Evolutionary conservation across 179 eudicot genomes (phyloP).

Genomic region (Dionaea muscipula): DNA sequence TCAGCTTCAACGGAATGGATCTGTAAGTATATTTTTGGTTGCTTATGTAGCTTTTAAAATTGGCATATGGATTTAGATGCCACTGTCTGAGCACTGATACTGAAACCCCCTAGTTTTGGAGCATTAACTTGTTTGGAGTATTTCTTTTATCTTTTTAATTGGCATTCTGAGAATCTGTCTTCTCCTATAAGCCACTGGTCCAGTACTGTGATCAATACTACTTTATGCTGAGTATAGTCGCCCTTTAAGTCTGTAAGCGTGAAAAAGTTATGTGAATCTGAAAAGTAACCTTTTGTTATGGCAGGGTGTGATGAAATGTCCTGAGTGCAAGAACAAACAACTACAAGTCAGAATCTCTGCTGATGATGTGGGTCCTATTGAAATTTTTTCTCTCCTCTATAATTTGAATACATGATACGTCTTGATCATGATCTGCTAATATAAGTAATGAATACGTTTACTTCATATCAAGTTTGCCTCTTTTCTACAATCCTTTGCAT

Average conservation of each 20-base stretch:
- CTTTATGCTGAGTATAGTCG: neutral
- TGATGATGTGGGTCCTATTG: conserved; percentile 62
- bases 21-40: too few species aligned
- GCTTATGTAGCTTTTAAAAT: too few species aligned
- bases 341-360: conserved; percentile 68
- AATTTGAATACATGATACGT: neutral
- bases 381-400: neutral
- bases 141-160: neutral
- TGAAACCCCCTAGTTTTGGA: neutral
- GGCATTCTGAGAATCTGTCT: neutral
- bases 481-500: too few species aligned
- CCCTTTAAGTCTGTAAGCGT: neutral
- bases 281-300: conserved; percentile 12
- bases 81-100: too few species aligned
- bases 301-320: conserved; percentile 91
- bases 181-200: neutral
- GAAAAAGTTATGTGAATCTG: neutral
- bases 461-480: too few species aligned
- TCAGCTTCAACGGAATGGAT: too few species aligned
- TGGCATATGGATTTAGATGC: too few species aligned
- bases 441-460: too few species aligned
- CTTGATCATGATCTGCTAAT: too few species aligned
- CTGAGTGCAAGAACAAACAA: conserved; percentile 65
- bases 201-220: neutral
- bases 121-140: neutral